Evolutionary conservation across 306 rosid genomes (phyloP).

Genomic region (Quercus berberidifolia): DNA sequence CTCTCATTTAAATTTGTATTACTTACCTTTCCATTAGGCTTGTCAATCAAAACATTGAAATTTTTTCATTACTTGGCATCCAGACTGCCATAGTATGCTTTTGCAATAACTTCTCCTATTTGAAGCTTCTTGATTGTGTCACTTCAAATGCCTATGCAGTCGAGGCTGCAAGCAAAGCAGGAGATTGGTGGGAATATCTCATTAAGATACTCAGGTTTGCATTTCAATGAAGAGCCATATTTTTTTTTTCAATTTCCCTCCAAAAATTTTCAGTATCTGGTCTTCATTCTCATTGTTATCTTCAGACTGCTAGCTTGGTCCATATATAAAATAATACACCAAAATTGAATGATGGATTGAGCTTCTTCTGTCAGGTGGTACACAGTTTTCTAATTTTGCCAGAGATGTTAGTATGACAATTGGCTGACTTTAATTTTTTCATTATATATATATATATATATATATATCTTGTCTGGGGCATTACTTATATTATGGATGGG

Average conservation of each 20-base stretch:
- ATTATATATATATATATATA: not conserved
- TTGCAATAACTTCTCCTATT: not conserved
- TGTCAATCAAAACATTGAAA: not conserved
- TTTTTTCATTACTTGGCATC: not conserved
- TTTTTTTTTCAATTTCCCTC: not conserved
- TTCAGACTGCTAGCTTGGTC: not conserved
- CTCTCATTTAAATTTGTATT: not conserved
- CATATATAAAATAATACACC: not conserved
- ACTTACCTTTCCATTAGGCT: not conserved
- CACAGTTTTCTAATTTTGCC: not conserved
- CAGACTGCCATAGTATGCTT: not conserved
- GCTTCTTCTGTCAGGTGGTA: not conserved
- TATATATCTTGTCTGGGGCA: not conserved
- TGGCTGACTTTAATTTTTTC: not conserved
- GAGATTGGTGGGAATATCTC: constrained; percentile 74
- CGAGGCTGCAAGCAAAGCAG: constrained; percentile 91
- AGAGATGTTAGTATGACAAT: not conserved
- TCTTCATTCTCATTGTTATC: not conserved
- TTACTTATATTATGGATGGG: not conserved
- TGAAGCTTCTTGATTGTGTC: not conserved
- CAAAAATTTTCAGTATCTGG: not conserved
- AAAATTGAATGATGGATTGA: not conserved
- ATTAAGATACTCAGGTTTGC: constrained; percentile 83
- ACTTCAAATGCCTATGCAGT: constrained; percentile 43
- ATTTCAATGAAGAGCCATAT: constrained; percentile 8